phyloP scores from a whole-genome alignment of 1,139 yeast species.

The Candida sanyaensis region DNA sequence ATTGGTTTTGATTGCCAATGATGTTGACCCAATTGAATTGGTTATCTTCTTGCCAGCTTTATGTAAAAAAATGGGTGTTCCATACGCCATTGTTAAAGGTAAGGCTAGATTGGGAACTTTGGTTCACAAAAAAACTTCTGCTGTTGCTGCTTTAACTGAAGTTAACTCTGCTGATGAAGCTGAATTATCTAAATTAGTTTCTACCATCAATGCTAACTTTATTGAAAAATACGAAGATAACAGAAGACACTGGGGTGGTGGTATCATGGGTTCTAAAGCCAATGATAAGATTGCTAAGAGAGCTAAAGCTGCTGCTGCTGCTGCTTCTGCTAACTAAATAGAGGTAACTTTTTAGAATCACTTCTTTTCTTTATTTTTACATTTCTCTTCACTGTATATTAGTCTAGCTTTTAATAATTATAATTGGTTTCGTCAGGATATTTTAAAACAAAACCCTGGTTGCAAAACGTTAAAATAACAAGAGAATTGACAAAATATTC shows the following conservation, averaged over 20 bases:
- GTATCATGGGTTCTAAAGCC: conserved; percentile 94
- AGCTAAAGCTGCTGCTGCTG: conserved; percentile 39
- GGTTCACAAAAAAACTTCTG: conserved; percentile 95
- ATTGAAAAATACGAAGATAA: conserved; percentile 88
- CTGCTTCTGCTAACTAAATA: conserved; percentile 76
- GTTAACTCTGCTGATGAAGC: conserved; percentile 93
- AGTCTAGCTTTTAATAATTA: background rate
- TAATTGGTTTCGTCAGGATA: background rate
- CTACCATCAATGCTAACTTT: conserved; percentile 92
- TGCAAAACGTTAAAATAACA: background rate
- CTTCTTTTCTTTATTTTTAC: background rate
- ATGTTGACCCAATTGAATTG: conserved; percentile 97
- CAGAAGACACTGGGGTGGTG: conserved; percentile 99
- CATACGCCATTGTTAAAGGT: conserved; percentile 98
- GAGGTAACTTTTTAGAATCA: background rate
- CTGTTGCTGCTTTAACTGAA: conserved; percentile 96
- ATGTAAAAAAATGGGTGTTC: conserved; percentile 99
- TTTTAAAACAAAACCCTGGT: background rate
- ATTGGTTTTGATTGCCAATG: conserved; percentile 95
- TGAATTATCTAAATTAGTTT: conserved; percentile 86
- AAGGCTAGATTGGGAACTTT: conserved; percentile 98
- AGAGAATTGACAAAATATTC: too few relatives aligned
- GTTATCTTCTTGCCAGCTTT: conserved; percentile 97
- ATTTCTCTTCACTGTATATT: background rate
- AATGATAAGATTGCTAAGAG: conserved; percentile 62